These are phyloP conservation scores for Amanita fuliginea DNA, from an alignment of 768 basidiomycete species.

Conservation along the genomic window DNA sequence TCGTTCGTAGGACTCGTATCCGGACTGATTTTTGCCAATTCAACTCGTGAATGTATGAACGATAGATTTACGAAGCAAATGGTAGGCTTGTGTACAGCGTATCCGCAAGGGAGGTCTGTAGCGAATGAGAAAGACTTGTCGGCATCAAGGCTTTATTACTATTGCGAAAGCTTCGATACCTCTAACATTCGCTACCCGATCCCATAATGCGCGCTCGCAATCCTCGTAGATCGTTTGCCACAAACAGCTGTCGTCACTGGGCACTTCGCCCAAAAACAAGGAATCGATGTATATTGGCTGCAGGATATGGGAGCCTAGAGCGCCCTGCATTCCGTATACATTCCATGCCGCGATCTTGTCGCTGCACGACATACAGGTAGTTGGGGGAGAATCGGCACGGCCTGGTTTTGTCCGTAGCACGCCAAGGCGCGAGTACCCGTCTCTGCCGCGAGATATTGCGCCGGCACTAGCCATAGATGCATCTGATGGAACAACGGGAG, in stretches of 20 bases:
- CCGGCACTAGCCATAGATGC: conserved; percentile 14
- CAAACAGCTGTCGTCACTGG: conserved; percentile 9
- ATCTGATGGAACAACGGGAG: conserved; percentile 23
- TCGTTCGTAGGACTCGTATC: conserved; percentile 53
- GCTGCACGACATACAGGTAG: conserved; percentile 84
- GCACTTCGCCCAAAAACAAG: conserved; percentile 69
- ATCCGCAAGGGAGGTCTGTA: conserved; percentile 37
- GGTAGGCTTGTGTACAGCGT: conserved; percentile 33
- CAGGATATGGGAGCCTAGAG: conserved; percentile 46
- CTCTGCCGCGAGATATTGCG: conserved; percentile 58
- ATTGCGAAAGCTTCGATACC: conserved; percentile 19
- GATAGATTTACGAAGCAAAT: conserved; percentile 48
- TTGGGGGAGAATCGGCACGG: conserved; percentile 77
- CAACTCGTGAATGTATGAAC: conserved; percentile 48
- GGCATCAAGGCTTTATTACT: background rate
- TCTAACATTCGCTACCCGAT: conserved; percentile 33
- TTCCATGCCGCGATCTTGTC: conserved; percentile 92
- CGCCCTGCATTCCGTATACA: conserved; percentile 78
- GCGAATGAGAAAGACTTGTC: background rate
- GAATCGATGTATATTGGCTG: conserved; percentile 52
- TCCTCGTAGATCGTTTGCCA: conserved; percentile 38
- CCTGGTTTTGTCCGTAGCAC: conserved; percentile 91
- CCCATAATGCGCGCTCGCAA: conserved; percentile 59
- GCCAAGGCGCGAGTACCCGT: conserved; percentile 65
- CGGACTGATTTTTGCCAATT: conserved; percentile 15